Conservation (phyloP, 495 filamentous ascomycete genomes). For the Xylaria sp. region DNA sequence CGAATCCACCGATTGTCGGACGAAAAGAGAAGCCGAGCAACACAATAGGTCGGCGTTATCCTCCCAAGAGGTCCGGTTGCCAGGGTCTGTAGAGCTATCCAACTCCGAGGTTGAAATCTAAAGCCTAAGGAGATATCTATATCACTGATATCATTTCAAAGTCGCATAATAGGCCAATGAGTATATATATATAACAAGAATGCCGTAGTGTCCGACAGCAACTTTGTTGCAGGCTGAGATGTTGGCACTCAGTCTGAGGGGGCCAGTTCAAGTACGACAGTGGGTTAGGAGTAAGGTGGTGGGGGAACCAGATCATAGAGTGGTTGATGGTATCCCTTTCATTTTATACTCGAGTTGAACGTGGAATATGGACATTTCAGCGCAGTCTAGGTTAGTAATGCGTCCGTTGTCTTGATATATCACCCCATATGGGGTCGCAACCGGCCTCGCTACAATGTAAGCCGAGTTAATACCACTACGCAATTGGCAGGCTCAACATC, state of each 20-base stretch:
- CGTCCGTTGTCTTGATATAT: not conserved
- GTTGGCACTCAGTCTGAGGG: not conserved
- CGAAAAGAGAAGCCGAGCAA: no score
- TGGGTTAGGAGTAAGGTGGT: not conserved
- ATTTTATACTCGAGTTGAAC: not conserved
- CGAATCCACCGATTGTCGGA: not conserved
- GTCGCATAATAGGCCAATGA: not conserved
- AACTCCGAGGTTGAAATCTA: not conserved
- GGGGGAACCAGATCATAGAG: not conserved
- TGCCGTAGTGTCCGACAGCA: not conserved
- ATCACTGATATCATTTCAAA: not conserved
- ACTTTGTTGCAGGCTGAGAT: not conserved
- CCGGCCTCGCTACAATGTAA: slow-evolving; percentile 32
- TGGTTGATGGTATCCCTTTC: not conserved
- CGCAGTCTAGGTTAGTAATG: not conserved
- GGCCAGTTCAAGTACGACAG: not conserved
- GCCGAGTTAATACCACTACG: slow-evolving; percentile 35
- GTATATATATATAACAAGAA: not conserved
- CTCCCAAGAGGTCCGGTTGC: not conserved
- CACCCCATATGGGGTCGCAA: slow-evolving; percentile 7
- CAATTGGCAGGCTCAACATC: slow-evolving; percentile 39
- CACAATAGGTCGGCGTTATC: not conserved
- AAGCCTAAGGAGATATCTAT: not conserved
- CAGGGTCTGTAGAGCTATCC: not conserved
- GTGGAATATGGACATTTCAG: not conserved